Evolutionary conservation across 192 early-diverging fungal species (phyloP).

Genomic region (Backusella liffmaniae): DNA sequence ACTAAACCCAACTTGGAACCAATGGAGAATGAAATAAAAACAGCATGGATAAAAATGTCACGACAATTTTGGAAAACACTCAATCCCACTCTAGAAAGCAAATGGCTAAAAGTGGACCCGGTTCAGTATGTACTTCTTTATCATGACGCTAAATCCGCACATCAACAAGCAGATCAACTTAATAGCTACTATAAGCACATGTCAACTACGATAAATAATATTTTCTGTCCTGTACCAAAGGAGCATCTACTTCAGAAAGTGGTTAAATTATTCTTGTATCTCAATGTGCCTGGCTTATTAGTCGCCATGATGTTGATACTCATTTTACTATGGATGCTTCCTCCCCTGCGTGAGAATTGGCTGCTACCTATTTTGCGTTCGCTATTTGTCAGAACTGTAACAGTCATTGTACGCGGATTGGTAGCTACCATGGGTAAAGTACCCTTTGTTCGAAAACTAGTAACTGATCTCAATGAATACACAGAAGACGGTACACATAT

Average conservation of each 20-base stretch:
- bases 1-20: not conserved
- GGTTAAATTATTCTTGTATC: not conserved
- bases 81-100: conserved; percentile 16
- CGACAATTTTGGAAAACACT: not conserved
- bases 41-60: not conserved
- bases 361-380: conserved; percentile 14
- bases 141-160: not conserved
- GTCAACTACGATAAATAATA: not conserved
- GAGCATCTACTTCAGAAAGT: not conserved
- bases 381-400: not conserved
- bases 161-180: not conserved
- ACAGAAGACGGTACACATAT: conserved; percentile 25
- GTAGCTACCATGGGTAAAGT: not conserved
- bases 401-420: not conserved
- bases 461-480: conserved; percentile 19
- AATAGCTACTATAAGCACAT: not conserved
- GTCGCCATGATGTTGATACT: conserved; percentile 17
- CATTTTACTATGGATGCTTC: conserved; percentile 29
- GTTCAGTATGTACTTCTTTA: conserved; percentile 11
- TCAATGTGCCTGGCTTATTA: conserved; percentile 30
- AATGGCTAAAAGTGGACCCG: conserved; percentile 27
- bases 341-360: conserved; percentile 14
- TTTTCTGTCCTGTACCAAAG: not conserved
- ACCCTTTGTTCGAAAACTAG: not conserved
- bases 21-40: not conserved